Conservation (phyloP, 306 rosid species). For the Acmispon strigosus region DNA sequence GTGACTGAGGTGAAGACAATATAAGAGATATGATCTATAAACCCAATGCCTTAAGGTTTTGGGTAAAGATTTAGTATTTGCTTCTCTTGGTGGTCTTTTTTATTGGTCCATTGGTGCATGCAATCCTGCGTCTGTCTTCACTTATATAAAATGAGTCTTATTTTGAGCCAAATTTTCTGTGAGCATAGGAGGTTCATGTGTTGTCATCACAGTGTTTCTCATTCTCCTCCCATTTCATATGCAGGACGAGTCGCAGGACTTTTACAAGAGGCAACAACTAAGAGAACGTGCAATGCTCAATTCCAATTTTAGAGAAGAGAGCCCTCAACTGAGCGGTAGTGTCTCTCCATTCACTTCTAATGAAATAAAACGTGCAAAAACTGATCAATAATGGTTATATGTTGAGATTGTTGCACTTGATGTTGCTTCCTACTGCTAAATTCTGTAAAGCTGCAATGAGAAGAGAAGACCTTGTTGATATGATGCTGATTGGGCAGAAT, state of each 20-base stretch:
- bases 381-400: constrained; percentile 39
- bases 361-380: constrained; percentile 73
- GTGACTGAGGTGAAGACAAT: too few species aligned
- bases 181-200: background rate
- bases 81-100: too few species aligned
- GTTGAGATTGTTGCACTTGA: constrained; percentile 18
- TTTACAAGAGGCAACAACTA: constrained; percentile 61
- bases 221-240: constrained; percentile 1
- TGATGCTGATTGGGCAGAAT: constrained; percentile 18
- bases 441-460: constrained; percentile 30
- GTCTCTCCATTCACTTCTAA: constrained; percentile 64
- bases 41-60: too few species aligned
- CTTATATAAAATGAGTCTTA: background rate
- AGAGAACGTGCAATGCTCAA: constrained; percentile 52
- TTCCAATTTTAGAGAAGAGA: constrained; percentile 53
- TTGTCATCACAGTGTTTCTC: background rate
- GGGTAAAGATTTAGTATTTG: too few species aligned
- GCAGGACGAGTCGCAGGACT: constrained; percentile 80
- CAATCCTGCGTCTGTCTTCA: too few species aligned
- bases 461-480: constrained; percentile 21
- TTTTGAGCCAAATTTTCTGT: background rate
- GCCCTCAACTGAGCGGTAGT: constrained; percentile 52
- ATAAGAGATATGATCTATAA: too few species aligned
- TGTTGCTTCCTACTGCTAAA: constrained; percentile 27
- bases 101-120: too few species aligned